Conservation (phyloP, 805 yeast species). For the Millerago galiae region DNA sequence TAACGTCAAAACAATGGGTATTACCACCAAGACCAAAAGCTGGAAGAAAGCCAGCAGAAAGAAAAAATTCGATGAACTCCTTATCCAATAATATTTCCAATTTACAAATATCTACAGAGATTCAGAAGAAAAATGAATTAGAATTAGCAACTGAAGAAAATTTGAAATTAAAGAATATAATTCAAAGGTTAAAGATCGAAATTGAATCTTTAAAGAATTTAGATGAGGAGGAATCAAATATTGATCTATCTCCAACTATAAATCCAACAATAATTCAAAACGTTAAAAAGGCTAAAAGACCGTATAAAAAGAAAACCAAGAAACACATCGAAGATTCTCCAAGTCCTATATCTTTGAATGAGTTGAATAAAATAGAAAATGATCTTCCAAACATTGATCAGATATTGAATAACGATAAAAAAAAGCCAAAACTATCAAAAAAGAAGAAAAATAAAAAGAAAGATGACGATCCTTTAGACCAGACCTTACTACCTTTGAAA, state of each 20-base stretch:
- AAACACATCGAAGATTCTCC: conserved; percentile 17
- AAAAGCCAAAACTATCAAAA: neutral
- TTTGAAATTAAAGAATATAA: conserved; percentile 35
- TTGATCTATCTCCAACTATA: conserved; percentile 7
- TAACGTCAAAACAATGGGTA: conserved; percentile 72
- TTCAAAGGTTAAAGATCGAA: conserved; percentile 34
- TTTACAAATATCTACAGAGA: conserved; percentile 15
- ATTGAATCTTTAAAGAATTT: conserved; percentile 24
- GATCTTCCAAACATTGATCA: conserved; percentile 8
- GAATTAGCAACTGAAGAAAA: conserved; percentile 38
- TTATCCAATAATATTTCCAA: conserved; percentile 5
- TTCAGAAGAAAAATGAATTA: conserved; percentile 30
- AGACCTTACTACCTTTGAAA: no score
- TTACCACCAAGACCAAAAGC: conserved; percentile 70
- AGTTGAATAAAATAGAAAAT: neutral
- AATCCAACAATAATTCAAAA: conserved; percentile 4
- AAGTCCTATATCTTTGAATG: conserved; percentile 17
- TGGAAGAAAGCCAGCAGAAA: conserved; percentile 3
- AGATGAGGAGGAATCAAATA: neutral
- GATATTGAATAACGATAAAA: conserved; percentile 3
- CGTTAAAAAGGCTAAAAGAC: conserved; percentile 10
- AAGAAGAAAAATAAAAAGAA: neutral
- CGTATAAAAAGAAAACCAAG: conserved; percentile 4
- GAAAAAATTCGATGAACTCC: conserved; percentile 2
- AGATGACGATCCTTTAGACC: no score